These are phyloP conservation scores for Dioszegia aurantiaca DNA, from an alignment of 768 basidiomycete genomes.

Conservation along the genomic window DNA sequence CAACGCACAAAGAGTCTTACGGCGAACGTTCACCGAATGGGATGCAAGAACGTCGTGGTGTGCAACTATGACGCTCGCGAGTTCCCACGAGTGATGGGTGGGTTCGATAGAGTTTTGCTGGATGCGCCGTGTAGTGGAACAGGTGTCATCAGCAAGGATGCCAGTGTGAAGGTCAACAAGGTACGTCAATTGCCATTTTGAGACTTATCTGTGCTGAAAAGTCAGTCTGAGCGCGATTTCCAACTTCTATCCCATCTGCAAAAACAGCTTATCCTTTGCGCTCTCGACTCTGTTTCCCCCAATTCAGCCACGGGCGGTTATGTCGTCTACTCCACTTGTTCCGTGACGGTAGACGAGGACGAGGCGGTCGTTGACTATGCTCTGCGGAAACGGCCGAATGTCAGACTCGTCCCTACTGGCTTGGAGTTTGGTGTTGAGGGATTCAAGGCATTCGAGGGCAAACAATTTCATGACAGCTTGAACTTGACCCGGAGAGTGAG, in stretches of 20 bases:
- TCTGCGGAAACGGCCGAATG: slow-evolving; percentile 86
- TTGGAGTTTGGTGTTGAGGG: slow-evolving; percentile 91
- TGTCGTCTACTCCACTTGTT: slow-evolving; percentile 97
- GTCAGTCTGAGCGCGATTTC: slow-evolving; percentile 89
- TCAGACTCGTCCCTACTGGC: slow-evolving; percentile 85
- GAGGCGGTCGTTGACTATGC: slow-evolving; percentile 98
- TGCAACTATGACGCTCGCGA: slow-evolving; percentile 96
- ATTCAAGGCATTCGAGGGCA: slow-evolving; percentile 84
- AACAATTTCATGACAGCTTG: slow-evolving; percentile 76
- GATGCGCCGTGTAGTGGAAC: slow-evolving; percentile 98
- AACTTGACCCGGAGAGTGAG: slow-evolving; percentile 68
- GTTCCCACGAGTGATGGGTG: slow-evolving; percentile 98
- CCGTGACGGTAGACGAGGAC: slow-evolving; percentile 96
- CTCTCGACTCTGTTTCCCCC: slow-evolving; percentile 89
- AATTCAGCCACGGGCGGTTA: slow-evolving; percentile 88
- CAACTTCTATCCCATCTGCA: slow-evolving; percentile 93
- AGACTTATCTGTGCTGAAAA: background rate
- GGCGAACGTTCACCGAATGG: slow-evolving; percentile 92
- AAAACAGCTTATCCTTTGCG: slow-evolving; percentile 96
- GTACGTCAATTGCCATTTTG: slow-evolving; percentile 56
- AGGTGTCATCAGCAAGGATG: slow-evolving; percentile 96
- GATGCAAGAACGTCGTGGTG: slow-evolving; percentile 95
- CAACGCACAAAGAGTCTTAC: slow-evolving; percentile 91
- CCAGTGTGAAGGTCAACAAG: slow-evolving; percentile 97
- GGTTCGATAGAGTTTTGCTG: slow-evolving; percentile 92